Conservation (phyloP, 2,329 filamentous ascomycete species). For the Proliferodiscus dingleyae region DNA sequence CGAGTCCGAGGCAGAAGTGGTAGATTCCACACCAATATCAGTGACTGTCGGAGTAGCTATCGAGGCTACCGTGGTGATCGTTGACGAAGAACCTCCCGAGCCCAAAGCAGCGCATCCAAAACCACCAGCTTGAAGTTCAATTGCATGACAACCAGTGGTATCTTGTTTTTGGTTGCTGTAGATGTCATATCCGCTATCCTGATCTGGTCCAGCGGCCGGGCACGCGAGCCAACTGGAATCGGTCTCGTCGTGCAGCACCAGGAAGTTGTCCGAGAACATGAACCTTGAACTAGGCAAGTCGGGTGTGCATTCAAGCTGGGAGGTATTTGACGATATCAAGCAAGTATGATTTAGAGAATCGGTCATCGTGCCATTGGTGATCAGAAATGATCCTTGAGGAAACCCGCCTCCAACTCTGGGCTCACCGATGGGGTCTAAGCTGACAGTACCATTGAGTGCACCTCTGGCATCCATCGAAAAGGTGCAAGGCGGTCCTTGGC, state of each 20-base stretch:
- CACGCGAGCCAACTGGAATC: conserved; percentile 25
- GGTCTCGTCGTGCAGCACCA: conserved; percentile 16
- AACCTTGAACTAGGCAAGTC: conserved; percentile 17
- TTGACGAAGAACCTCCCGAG: conserved; percentile 1
- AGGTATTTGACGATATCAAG: conserved; percentile 17
- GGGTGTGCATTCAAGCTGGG: conserved; percentile 23
- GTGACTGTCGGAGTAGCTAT: not conserved
- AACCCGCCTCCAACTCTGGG: conserved; percentile 23
- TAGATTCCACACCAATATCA: not conserved
- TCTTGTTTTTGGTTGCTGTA: conserved; percentile 19
- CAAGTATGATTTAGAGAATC: conserved; percentile 23
- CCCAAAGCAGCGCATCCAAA: conserved; percentile 25
- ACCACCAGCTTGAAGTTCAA: conserved; percentile 22
- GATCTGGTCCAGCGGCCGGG: conserved; percentile 19
- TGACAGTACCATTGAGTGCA: conserved; percentile 15
- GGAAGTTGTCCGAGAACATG: conserved; percentile 17
- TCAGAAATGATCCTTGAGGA: conserved; percentile 20
- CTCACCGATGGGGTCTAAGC: conserved; percentile 23
- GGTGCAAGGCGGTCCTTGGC: conserved; percentile 21
- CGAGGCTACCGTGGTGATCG: not conserved
- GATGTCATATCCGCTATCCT: conserved; percentile 26
- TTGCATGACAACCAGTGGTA: conserved; percentile 21
- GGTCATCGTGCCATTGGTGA: conserved; percentile 18
- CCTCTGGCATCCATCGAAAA: conserved; percentile 25
- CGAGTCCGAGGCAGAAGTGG: not conserved